phyloP scores from a whole-genome alignment of 257 asterid species.

The Ocimum tenuiflorum region DNA sequence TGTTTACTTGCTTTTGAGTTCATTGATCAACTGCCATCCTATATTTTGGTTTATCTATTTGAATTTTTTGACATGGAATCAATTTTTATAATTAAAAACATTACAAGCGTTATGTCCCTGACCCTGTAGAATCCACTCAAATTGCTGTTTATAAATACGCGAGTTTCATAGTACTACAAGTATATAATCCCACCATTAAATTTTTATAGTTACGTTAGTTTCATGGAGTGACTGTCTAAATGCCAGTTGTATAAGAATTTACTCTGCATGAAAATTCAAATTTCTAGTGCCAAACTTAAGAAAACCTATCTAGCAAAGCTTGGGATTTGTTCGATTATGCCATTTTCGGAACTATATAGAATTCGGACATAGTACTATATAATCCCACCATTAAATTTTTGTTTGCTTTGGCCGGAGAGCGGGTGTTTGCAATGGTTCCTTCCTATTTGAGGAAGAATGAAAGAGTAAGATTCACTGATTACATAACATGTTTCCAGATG shows the following conservation, averaged over 20 bases:
- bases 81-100: too few species aligned
- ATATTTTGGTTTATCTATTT: neutral
- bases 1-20: neutral
- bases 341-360: too few species aligned
- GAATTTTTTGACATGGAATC: too few species aligned
- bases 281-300: neutral
- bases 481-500: slow-evolving; percentile 49
- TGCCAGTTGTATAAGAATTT: neutral
- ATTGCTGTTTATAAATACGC: too few species aligned
- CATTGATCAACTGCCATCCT: neutral
- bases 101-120: too few species aligned
- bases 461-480: neutral
- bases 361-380: neutral
- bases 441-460: neutral
- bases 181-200: too few species aligned
- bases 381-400: neutral
- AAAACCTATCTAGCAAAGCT: neutral
- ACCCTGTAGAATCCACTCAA: too few species aligned
- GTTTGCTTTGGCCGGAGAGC: neutral
- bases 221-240: too few species aligned
- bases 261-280: neutral
- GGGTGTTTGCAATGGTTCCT: neutral
- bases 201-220: too few species aligned
- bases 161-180: neutral
- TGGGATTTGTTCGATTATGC: neutral